These are phyloP conservation scores for Euphorbia schlechtendalii DNA, from an alignment of 441 rosid genomes.

Conservation along the genomic window DNA sequence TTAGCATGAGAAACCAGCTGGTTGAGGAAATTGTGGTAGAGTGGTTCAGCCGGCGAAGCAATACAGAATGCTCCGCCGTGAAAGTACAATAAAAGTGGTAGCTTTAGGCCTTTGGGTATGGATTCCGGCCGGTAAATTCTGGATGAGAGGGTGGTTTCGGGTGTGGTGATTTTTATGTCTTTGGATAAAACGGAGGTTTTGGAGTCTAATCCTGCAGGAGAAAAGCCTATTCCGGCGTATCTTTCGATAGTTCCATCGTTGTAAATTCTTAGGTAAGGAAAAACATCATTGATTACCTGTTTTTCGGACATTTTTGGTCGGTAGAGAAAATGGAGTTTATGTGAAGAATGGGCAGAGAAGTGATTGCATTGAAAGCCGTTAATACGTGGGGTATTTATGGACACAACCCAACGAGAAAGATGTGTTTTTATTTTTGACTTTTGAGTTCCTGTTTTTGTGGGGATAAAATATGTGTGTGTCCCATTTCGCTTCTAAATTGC, in stretches of 20 bases:
- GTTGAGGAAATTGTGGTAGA: conserved; percentile 7
- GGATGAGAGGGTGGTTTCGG: conserved; percentile 29
- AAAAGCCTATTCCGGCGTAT: background rate
- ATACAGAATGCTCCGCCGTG: conserved; percentile 43
- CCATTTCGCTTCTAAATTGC: too few relatives aligned
- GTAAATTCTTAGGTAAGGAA: conserved; percentile 19
- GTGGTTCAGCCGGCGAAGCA: conserved; percentile 15
- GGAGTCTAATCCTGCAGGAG: conserved; percentile 24
- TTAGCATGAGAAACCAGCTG: conserved; percentile 17
- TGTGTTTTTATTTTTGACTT: too few relatives aligned
- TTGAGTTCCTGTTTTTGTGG: too few relatives aligned
- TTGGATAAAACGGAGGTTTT: conserved; percentile 30
- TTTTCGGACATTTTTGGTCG: background rate
- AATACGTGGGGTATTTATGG: too few relatives aligned
- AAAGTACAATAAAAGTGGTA: conserved; percentile 32
- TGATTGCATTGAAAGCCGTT: too few relatives aligned
- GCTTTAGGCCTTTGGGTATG: too few relatives aligned
- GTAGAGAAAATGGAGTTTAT: too few relatives aligned
- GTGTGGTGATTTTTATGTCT: conserved; percentile 24
- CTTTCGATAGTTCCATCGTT: conserved; percentile 24
- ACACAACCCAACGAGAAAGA: too few relatives aligned
- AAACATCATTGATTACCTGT: conserved; percentile 22
- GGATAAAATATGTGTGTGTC: too few relatives aligned
- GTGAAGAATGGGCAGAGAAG: too few relatives aligned
- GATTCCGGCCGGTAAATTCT: too few relatives aligned